A percentile compares a stretch with the other conserved stretches of the same genome.
These are phyloP conservation scores for Cucurbitaria berberidis DNA, from an alignment of 2,329 filamentous ascomycete species.

Conservation along the genomic window DNA sequence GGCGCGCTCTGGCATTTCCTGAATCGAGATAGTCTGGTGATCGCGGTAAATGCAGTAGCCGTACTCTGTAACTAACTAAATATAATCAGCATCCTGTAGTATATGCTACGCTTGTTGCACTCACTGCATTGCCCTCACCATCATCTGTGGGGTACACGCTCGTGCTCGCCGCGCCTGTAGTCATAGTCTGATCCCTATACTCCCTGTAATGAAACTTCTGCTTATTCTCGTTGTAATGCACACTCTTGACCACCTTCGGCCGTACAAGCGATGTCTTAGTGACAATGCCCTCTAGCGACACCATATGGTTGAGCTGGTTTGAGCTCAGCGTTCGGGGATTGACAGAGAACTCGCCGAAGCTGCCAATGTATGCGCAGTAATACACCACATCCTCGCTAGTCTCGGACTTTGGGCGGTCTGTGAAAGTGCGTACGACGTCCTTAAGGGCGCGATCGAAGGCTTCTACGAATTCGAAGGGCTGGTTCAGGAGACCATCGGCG, in stretches of 20 bases:
- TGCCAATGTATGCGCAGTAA: conserved; percentile 96
- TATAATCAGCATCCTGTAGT: neutral
- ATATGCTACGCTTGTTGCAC: conserved; percentile 12
- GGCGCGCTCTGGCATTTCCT: conserved; percentile 98
- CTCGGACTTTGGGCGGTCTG: conserved; percentile 76
- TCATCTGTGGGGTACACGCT: conserved; percentile 96
- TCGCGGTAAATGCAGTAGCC: conserved; percentile 95
- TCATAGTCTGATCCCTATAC: conserved; percentile 98
- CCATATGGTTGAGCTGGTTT: conserved; percentile 91
- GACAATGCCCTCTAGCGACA: conserved; percentile 96
- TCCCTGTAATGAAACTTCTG: conserved; percentile 86
- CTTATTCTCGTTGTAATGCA: conserved; percentile 91
- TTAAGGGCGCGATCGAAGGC: conserved; percentile 93
- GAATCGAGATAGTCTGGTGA: conserved; percentile 96
- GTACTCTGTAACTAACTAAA: conserved; percentile 84
- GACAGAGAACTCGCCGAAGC: conserved; percentile 92
- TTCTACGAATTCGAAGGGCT: conserved; percentile 85
- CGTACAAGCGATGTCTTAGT: conserved; percentile 94
- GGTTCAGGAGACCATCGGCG: conserved; percentile 77
- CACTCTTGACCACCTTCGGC: conserved; percentile 97
- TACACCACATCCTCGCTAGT: conserved; percentile 78
- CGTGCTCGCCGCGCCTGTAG: conserved; percentile 79
- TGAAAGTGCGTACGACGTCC: conserved; percentile 81
- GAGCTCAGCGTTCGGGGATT: conserved; percentile 93
- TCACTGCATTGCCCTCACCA: conserved; percentile 82